Evolutionary conservation across 2,329 filamentous ascomycete species (phyloP).

Genomic region (Coniochaeta prunicola): DNA sequence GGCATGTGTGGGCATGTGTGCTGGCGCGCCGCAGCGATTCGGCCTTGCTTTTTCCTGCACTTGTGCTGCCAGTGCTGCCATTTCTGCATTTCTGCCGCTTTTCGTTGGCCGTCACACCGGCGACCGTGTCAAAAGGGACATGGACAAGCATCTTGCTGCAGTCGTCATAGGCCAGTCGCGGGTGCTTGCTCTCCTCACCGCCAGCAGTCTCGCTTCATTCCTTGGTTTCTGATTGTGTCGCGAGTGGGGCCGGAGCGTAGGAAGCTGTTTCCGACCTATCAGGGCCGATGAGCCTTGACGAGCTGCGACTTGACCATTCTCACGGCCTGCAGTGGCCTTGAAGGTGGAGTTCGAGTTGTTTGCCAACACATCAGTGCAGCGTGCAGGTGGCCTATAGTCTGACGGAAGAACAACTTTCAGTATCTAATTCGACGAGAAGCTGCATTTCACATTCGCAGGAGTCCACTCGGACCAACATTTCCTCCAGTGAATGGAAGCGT

Average conservation of each 20-base stretch:
- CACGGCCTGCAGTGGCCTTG: not conserved
- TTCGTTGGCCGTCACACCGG: constrained; percentile 1
- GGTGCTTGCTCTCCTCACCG: not conserved
- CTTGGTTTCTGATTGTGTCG: not conserved
- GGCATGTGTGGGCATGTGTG: not conserved
- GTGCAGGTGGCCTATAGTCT: not conserved
- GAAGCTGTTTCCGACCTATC: not conserved
- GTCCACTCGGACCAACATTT: not conserved
- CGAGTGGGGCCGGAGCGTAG: not conserved
- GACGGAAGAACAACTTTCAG: not conserved
- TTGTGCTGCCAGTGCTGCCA: not conserved
- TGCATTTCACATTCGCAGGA: not conserved
- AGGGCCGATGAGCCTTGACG: not conserved
- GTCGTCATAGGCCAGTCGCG: not conserved
- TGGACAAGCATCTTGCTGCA: not conserved
- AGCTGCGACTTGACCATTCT: not conserved
- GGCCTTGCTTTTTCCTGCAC: not conserved
- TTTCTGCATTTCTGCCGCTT: not conserved
- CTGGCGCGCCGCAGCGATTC: not conserved
- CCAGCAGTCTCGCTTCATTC: not conserved
- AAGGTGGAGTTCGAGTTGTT: not conserved
- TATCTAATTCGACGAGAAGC: not conserved
- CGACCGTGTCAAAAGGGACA: not conserved
- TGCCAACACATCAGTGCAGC: constrained; percentile 3
- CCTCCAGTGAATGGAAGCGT: not conserved